Evolutionary conservation across 352 stramenopile genomes (phyloP), one percentile per base, ranked within the genome.

Genomic region (Discostella stelligera): DNA sequence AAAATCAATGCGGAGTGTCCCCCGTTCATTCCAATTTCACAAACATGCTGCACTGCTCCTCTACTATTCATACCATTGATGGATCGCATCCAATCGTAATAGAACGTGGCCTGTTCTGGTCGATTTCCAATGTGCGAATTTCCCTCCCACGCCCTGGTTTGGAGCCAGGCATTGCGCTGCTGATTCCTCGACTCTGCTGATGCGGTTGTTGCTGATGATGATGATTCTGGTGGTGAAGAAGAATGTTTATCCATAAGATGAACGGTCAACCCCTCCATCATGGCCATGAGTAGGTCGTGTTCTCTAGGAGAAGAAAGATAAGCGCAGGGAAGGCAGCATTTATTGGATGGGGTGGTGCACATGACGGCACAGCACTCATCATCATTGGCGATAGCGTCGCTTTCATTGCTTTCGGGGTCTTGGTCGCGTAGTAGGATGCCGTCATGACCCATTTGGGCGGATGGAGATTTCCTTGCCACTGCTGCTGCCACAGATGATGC

Each of bases 11-110:
- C 61, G 16, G 49, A 66, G 32, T 78, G 70, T 39, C 70, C 70
- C 0, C 70, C 70, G 54, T 78, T 78, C 61, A 78, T 73, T 14
- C 70, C 70, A 39, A 78, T 78, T 23, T 78, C 70, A 49, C 70
- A 78, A 60, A 78, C 50, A 6, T 27, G 46, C 23, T 60, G 50
- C 7, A 21, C n/a, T 11, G 16, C 2, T 32, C 5, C 27, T 32
- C 18, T 18, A 37, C 27, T 67, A 18, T 30, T 27, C 39, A 39
- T 27, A 23, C 27, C 16, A 30, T 55, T 16, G 1, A 72, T 55
- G 9, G 70, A 71, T 8, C 62, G 44, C 8, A 66, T 30, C 70
- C 70, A 78, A 66, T 78, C 70, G 41, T 73, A 73, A 27, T 78
- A 78, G n/a, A 54, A 78, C 30, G 62, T 66, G 39, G 61, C 70